A percentile compares a stretch with the other conserved stretches of the same genome.
These are phyloP conservation scores for Cladophialophora exuberans DNA, from an alignment of 2,329 filamentous ascomycete species.

Conservation along the genomic window DNA sequence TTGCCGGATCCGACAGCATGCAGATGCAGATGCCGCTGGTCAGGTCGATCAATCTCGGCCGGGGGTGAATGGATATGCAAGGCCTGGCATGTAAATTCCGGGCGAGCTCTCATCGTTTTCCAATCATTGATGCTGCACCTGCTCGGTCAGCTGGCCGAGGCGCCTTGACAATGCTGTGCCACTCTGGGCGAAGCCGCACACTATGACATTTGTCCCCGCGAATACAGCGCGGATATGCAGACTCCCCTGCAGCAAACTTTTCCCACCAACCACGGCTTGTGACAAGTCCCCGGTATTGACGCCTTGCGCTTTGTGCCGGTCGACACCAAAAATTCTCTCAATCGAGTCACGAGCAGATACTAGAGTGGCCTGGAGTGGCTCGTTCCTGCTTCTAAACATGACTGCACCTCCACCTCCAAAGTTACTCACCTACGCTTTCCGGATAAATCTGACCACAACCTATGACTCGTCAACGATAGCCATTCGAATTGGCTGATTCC, in stretches of 20 bases:
- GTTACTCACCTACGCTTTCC: conserved; percentile 1
- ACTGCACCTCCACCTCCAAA: background rate
- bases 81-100: no score
- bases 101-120: no score
- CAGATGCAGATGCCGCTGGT: conserved; percentile 40
- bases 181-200: background rate
- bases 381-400: no score
- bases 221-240: background rate
- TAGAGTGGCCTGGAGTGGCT: no score
- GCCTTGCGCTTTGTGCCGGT: background rate
- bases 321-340: no score
- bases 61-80: conserved; percentile 32
- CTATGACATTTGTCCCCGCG: background rate
- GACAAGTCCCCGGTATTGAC: background rate
- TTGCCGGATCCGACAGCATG: conserved; percentile 19
- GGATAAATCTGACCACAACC: conserved; percentile 6
- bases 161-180: background rate
- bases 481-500: background rate
- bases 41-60: conserved; percentile 50
- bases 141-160: background rate
- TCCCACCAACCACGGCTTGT: background rate
- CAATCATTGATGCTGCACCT: background rate
- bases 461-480: background rate
- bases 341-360: no score
- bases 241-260: no score